Base-by-base conservation (phyloP, 768 basidiomycete genomes). In the Rhodotorula kratochvilovae region DNA sequence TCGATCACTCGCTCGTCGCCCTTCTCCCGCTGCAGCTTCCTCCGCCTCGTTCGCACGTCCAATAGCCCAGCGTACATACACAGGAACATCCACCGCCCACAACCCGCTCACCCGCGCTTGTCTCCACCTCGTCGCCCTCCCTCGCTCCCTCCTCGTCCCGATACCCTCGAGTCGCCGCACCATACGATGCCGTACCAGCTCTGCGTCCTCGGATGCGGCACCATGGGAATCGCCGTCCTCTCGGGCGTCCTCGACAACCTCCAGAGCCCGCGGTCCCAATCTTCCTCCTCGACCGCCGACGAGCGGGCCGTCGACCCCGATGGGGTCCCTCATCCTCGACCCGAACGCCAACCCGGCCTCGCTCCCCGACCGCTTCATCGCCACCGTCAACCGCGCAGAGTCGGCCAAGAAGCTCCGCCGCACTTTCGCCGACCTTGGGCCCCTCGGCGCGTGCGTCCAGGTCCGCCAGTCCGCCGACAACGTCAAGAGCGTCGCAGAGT, bases 181-280 rank as follows among this genome's bases (percentile, higher is more conserved):
- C 42, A 36, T 27, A 43, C 45, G 23, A 73, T 75, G 74, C 65
- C 76, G 31, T 68, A 74, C 61, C 61, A 71, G 66, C 76, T 71
- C 58, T 70, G 68, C 77, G 89, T 69, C 23, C 66, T 77, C 80
- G 96, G 95, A 84, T 98, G 96, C 81, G 96, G 96, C 67, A 98
- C 95, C 19, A 98, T 99, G 96, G 96, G 96, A 67, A 82, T 97
- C 76, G 93, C 96, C 68, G 85, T 99, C 80, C 86, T 93, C 60
- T 94, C 95, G 33, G 96, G 96, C 56, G 90, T 97, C 53, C 83
- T 96, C 61, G 86, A 88, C 72, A 90, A 90, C 78, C 86, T 97
- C 54, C 85, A 92, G 60, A 78, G 82, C n/a, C 80, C 80, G 76
- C 55, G 77, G 77, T 42, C 76, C 80, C 23, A 1, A 4, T 10